Evolutionary conservation across 1,284 basidiomycete species (phyloP).

Genomic region (Flammula alnicola): DNA sequence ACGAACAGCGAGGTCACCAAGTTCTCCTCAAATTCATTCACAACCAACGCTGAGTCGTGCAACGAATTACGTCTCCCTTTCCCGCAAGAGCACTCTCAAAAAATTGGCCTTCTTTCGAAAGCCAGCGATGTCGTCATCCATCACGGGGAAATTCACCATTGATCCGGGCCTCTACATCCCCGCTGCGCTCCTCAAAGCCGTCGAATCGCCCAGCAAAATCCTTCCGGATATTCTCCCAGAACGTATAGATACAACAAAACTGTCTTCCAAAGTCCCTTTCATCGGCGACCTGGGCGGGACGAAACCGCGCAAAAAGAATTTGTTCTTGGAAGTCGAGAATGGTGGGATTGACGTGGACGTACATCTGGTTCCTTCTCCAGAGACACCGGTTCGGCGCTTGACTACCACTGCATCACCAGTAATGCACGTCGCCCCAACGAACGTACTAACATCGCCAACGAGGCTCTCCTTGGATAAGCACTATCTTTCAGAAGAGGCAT

Average conservation of each 20-base stretch:
- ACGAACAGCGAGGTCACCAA: background rate
- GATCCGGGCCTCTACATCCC: constrained; percentile 25
- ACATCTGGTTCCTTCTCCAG: constrained; percentile 29
- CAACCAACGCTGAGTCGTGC: constrained; percentile 12
- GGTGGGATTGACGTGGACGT: constrained; percentile 45
- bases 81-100: constrained; percentile 33
- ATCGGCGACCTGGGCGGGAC: background rate
- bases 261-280: background rate
- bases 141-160: constrained; percentile 24
- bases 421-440: background rate
- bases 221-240: constrained; percentile 19
- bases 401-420: background rate
- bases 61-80: constrained; percentile 35
- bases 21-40: background rate
- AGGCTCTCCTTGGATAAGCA: background rate
- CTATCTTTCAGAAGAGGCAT: constrained; percentile 7
- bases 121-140: constrained; percentile 12
- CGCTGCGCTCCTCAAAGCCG: constrained; percentile 21
- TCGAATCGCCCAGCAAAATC: constrained; percentile 16
- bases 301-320: constrained; percentile 32
- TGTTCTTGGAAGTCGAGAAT: constrained; percentile 42
- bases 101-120: constrained; percentile 19
- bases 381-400: background rate
- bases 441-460: background rate
- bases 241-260: background rate